Evolutionary conservation across 495 filamentous ascomycete species (phyloP), one percentile per base, ranked within the genome.

Genomic region (Staphylotrichum tortipilum): DNA sequence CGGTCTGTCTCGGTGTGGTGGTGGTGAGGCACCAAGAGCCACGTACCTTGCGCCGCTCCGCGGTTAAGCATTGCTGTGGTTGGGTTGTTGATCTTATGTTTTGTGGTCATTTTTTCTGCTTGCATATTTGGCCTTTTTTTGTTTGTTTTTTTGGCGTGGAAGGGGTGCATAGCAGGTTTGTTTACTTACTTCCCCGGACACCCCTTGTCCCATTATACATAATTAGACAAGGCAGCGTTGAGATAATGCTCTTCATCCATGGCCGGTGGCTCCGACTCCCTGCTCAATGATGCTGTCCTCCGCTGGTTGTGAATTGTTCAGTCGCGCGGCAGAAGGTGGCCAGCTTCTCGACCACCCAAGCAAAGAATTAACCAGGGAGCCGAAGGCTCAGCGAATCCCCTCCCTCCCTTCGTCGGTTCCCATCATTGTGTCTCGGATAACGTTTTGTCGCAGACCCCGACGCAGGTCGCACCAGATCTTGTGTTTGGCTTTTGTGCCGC

Each of bases 391-490:
- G n/a, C 31, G 11, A 34, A 34, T n/a, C n/a, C n/a, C n/a, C 14
- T 34, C 4, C 26, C 26, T 28, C 6, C 6, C 6, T 28, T 7
- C 26, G 26, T 28, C 6, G 26, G 6, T 10, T 28, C 26, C 7
- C 22, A 12, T 19, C 43, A 7, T 5, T 10, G 23, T 48, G 46
- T 48, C 46, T 48, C 46, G 46, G 46, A 48, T 39, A 31, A 29
- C 35, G 35, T 40, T n/a, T 39, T 46, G 44, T 46, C 30, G 31
- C 44, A 31, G 17, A 14, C 26, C 35, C 35, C 45, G 34, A 39
- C 45, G 21, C 22, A n/a, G 40, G 17, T 48, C n/a, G 18, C 35
- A 48, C 46, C 18, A 48, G 46, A 48, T 48, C 46, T 48, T 39
- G 46, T 39, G 35, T 30, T 2, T 29, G 19, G 9, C 1, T 1